A percentile compares a stretch with the other conserved stretches of the same genome.
These are phyloP conservation scores for Marvania coccoides DNA, from an alignment of 139 green algal genomes.

Conservation along the genomic window DNA sequence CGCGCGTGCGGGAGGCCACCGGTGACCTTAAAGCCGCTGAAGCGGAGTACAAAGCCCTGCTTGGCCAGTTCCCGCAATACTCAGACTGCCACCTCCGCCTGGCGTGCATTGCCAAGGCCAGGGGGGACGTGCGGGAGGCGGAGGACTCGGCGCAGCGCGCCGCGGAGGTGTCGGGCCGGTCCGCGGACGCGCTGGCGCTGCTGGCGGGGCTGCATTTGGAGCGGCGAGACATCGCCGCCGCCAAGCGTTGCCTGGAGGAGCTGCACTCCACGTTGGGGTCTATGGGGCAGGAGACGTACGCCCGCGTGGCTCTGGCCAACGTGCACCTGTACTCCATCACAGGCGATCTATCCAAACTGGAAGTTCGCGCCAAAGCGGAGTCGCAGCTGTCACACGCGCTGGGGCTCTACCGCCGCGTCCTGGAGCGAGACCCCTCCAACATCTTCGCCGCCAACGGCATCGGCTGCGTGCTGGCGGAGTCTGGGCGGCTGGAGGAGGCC, in stretches of 20 bases:
- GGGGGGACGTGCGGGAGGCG: constrained; percentile 32
- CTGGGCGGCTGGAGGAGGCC: constrained; percentile 52
- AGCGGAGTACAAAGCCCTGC: constrained; percentile 47
- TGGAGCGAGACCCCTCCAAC: constrained; percentile 46
- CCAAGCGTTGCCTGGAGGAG: constrained; percentile 35
- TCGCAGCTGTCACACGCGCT: constrained; percentile 1
- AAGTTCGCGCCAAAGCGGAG: neutral
- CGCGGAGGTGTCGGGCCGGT: constrained; percentile 9
- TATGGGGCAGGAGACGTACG: constrained; percentile 30
- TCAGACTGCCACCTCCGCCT: constrained; percentile 80
- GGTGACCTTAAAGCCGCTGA: constrained; percentile 44
- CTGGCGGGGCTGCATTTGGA: constrained; percentile 60
- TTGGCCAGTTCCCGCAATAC: constrained; percentile 64
- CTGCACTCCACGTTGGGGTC: constrained; percentile 14
- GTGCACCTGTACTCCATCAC: constrained; percentile 46
- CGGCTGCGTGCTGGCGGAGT: constrained; percentile 74
- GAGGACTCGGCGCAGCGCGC: constrained; percentile 36
- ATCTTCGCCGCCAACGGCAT: constrained; percentile 82
- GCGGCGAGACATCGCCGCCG: constrained; percentile 33
- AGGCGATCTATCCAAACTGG: constrained; percentile 29
- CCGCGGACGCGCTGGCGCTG: constrained; percentile 57
- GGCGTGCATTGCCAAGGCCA: constrained; percentile 46
- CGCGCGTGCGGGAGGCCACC: constrained; percentile 59
- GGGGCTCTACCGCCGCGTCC: constrained; percentile 1
- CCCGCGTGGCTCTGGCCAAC: constrained; percentile 47